A percentile compares a stretch with the other conserved stretches of the same genome.
These are phyloP conservation scores for sweet orange (Citrus sinensis) DNA, from an alignment of 345 rosid genomes.

Conservation along the genomic window DNA sequence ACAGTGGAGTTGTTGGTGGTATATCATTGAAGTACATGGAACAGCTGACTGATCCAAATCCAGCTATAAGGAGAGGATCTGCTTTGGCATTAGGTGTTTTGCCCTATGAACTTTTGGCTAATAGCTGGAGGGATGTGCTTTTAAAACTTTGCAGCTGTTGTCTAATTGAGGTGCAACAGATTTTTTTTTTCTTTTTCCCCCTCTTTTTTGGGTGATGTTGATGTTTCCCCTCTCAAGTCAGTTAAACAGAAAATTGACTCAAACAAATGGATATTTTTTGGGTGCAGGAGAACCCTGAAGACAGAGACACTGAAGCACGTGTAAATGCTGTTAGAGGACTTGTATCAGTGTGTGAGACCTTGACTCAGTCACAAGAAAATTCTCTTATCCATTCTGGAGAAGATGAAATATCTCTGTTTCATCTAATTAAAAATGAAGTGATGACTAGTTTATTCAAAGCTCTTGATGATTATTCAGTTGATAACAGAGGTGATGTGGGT, in stretches of 20 bases:
- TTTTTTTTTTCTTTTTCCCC: too few relatives aligned
- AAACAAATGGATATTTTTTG: constrained; percentile 14
- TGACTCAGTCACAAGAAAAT: constrained; percentile 43
- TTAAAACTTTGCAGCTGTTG: constrained; percentile 68
- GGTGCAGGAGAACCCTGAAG: constrained; percentile 76
- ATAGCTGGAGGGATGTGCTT: constrained; percentile 62
- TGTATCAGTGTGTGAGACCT: constrained; percentile 73
- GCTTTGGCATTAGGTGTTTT: constrained; percentile 84
- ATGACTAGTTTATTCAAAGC: constrained; percentile 74
- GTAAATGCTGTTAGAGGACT: constrained; percentile 93
- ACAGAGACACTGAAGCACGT: constrained; percentile 96
- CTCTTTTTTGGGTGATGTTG: background rate
- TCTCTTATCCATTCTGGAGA: constrained; percentile 24
- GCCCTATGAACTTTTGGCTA: constrained; percentile 63
- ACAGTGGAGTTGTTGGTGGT: constrained; percentile 31
- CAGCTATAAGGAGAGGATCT: constrained; percentile 89
- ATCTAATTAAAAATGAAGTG: constrained; percentile 76
- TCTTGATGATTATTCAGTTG: constrained; percentile 91
- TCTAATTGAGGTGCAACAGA: constrained; percentile 63
- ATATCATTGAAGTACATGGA: constrained; percentile 58
- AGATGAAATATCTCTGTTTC: constrained; percentile 45
- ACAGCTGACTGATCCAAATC: constrained; percentile 71
- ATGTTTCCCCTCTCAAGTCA: background rate
- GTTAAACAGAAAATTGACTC: constrained; percentile 11
- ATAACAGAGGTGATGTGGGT: constrained; percentile 97